phyloP scores from a whole-genome alignment of 495 filamentous ascomycete genomes.

The Penicillium lividum region DNA sequence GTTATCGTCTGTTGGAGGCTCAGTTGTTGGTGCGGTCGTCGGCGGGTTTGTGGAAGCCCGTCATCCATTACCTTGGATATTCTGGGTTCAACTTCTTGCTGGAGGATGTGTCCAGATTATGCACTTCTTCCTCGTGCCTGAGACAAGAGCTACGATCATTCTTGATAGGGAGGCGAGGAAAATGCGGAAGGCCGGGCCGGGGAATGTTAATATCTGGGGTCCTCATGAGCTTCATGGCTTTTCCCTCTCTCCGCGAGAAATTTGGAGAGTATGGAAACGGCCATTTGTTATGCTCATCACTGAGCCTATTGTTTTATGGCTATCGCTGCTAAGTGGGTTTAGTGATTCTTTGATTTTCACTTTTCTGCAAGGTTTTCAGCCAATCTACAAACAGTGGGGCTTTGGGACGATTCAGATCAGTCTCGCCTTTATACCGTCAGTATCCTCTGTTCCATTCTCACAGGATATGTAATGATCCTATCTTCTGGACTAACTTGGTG shows the following conservation, averaged over 20 bases:
- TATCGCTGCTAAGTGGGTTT: slow-evolving; percentile 74
- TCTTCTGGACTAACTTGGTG: neutral
- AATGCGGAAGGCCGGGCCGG: slow-evolving; percentile 60
- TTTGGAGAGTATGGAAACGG: slow-evolving; percentile 55
- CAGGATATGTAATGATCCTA: too few species aligned
- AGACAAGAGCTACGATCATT: slow-evolving; percentile 67
- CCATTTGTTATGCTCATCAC: slow-evolving; percentile 79
- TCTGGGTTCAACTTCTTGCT: slow-evolving; percentile 80
- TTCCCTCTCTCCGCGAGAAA: slow-evolving; percentile 53
- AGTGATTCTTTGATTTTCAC: slow-evolving; percentile 81
- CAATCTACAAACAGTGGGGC: slow-evolving; percentile 66
- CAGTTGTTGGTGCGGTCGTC: slow-evolving; percentile 73
- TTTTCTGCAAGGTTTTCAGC: slow-evolving; percentile 67
- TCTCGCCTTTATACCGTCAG: slow-evolving; percentile 59
- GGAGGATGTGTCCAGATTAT: slow-evolving; percentile 65
- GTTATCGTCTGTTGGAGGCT: slow-evolving; percentile 73
- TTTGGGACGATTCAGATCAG: slow-evolving; percentile 59
- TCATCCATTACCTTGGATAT: slow-evolving; percentile 72
- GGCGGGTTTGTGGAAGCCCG: slow-evolving; percentile 75
- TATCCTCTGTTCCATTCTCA: neutral
- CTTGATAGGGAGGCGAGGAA: slow-evolving; percentile 66
- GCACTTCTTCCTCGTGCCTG: slow-evolving; percentile 62
- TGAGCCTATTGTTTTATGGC: slow-evolving; percentile 71
- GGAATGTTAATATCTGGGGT: slow-evolving; percentile 15
- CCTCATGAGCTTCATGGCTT: slow-evolving; percentile 41